Evolutionary conservation across 75 land plant species (phyloP).

Genomic region (Ceratopteris richardii): DNA sequence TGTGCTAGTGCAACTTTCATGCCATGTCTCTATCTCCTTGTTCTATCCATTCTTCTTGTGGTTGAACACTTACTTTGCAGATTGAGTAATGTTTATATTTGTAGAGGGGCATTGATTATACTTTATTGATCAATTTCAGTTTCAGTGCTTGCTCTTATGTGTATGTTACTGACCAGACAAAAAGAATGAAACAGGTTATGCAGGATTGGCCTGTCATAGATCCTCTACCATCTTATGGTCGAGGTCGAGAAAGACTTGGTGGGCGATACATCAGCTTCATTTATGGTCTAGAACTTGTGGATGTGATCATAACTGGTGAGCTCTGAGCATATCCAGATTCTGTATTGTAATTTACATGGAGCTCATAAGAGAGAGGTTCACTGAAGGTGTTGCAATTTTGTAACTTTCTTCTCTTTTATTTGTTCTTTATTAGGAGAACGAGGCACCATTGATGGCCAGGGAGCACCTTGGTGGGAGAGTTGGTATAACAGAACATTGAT

Average conservation of each 20-base stretch:
- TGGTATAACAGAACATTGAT: constrained; percentile 49
- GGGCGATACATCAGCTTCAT: constrained; percentile 58
- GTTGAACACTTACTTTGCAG: too few relatives aligned
- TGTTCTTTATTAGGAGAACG: constrained; percentile 64
- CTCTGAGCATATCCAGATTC: not conserved
- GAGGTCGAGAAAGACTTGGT: constrained; percentile 68
- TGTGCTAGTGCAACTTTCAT: too few relatives aligned
- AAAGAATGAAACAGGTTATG: constrained; percentile 47
- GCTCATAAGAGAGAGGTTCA: not conserved
- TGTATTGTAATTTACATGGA: too few relatives aligned
- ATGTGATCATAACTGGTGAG: constrained; percentile 56
- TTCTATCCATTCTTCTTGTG: too few relatives aligned
- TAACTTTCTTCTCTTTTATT: not conserved
- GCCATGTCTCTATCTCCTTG: too few relatives aligned
- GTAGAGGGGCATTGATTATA: too few relatives aligned
- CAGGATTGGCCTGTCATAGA: constrained; percentile 56
- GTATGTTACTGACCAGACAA: too few relatives aligned
- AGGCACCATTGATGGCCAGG: constrained; percentile 96
- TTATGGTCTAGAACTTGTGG: constrained; percentile 45
- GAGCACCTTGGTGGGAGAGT: constrained; percentile 79
- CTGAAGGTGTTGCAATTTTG: not conserved
- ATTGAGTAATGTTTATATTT: too few relatives aligned
- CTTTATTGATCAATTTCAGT: too few relatives aligned
- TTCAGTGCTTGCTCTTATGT: too few relatives aligned
- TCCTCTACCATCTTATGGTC: constrained; percentile 79